These are phyloP conservation scores for Nicotiana noctiflora DNA, from an alignment of 257 asterid genomes.

Conservation along the genomic window DNA sequence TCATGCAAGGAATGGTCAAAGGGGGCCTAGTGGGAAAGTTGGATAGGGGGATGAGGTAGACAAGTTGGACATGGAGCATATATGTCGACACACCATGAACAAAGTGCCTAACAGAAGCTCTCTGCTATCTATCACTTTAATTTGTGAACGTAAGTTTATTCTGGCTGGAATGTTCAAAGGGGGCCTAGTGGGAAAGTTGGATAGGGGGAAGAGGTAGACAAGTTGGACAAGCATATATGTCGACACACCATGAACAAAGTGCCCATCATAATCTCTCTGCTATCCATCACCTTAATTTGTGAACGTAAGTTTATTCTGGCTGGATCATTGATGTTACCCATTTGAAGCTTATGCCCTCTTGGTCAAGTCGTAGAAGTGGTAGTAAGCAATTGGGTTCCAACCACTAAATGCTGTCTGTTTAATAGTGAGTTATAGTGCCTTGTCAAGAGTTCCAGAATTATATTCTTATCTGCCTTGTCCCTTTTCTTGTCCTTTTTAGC, in stretches of 20 bases:
- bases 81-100: not conserved
- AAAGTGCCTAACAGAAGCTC: not conserved
- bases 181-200: not conserved
- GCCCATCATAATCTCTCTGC: not conserved
- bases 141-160: not conserved
- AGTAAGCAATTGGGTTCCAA: not conserved
- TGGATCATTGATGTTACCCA: not conserved
- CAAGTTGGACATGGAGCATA: not conserved
- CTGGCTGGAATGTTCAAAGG: not conserved
- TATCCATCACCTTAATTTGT: not conserved
- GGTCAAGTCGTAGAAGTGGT: not conserved
- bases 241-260: not conserved
- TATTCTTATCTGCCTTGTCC: not conserved
- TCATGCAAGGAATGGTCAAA: not conserved
- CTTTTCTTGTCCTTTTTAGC: not conserved
- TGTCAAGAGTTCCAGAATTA: not conserved
- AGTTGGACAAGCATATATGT: not conserved
- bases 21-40: not conserved
- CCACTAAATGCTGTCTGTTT: not conserved
- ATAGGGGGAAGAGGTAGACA: not conserved
- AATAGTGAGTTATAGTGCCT: not conserved
- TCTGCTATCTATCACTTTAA: not conserved
- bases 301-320: not conserved
- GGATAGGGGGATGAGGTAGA: not conserved
- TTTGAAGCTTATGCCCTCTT: not conserved